These are phyloP conservation scores for Pseudozyma tsukubaensis DNA, from an alignment of 1,284 basidiomycete genomes.

Conservation along the genomic window DNA sequence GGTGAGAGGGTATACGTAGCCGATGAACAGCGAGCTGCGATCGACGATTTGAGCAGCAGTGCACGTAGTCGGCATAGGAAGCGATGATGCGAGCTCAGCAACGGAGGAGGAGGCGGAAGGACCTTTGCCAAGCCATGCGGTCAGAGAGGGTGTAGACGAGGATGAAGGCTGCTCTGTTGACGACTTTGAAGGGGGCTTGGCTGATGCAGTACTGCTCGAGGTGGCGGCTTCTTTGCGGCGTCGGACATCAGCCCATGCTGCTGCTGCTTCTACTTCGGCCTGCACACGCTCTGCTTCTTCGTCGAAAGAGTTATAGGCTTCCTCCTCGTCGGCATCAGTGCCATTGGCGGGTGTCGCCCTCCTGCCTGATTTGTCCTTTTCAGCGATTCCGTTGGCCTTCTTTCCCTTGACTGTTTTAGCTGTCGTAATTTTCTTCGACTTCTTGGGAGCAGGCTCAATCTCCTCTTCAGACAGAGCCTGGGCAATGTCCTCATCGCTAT, in stretches of 20 bases:
- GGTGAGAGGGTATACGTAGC: conserved; percentile 62
- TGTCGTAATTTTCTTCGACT: conserved; percentile 7
- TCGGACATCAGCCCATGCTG: conserved; percentile 40
- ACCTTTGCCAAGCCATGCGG: conserved; percentile 52
- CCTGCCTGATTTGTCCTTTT: not conserved
- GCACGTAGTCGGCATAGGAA: conserved; percentile 58
- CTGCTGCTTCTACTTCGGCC: conserved; percentile 37
- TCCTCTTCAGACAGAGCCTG: not conserved
- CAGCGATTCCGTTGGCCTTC: conserved; percentile 15
- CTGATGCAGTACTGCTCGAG: not conserved
- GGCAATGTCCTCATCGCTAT: conserved; percentile 18
- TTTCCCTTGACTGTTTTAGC: conserved; percentile 2
- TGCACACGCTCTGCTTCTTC: conserved; percentile 42
- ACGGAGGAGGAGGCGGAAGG: conserved; percentile 42
- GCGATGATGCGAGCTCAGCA: conserved; percentile 33
- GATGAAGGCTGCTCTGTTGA: not conserved
- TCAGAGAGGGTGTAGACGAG: conserved; percentile 27
- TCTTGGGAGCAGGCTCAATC: conserved; percentile 4
- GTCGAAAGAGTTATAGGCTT: conserved; percentile 26
- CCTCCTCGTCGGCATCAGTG: conserved; percentile 4
- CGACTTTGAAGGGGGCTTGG: not conserved
- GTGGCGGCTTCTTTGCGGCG: conserved; percentile 30
- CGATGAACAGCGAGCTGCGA: conserved; percentile 65
- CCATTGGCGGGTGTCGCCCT: conserved; percentile 5
- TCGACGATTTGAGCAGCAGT: conserved; percentile 58